Base-by-base conservation (phyloP, 2,329 filamentous ascomycete species). In the Teratosphaeria pseudoeucalypti region DNA sequence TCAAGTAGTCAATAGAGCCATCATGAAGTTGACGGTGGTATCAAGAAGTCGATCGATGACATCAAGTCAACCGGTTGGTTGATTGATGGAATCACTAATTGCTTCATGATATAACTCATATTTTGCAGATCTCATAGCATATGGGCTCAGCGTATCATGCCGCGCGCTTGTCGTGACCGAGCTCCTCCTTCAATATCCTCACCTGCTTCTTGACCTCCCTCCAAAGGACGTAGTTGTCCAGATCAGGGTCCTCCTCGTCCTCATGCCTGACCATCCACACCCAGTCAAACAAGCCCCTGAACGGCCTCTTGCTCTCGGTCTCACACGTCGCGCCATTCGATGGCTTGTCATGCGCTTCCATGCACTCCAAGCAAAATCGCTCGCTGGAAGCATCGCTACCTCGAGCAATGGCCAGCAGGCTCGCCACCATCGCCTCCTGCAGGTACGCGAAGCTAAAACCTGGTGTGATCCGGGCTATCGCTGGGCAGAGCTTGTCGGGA, bases 391-490 rank as follows among this genome's bases (percentile, higher is more conserved):
- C 73, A 43, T 79, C 75, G 52, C 73, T 72, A 5, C 75, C 71
- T 43, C 70, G 65, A 0, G 83, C 85, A 60, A 88, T 81, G 2
- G 81, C 79, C 29, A 88, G 73, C 58, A 88, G 68, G 2, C 82
- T 79, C 0, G 84, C 83, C 0, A 88, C 82, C 67, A 88, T 88
- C 0, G 83, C 85, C 70, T 88, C 85, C 67, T 88, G 85, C 71
- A 88, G 80, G 67, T 87, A 88, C 0, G 85, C 85, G 68, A 88
- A 88, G 64, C 82, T 85, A 71, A 88, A 88, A n/a, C 78, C 78
- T 29, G 81, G 72, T 0, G 84, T 88, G 61, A 86, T 84, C 10
- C 77, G 76, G 2, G 85, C 85, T 61, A 87, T 80, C n/a, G 81
- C 79, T 0, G 69, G 67, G 67, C 81, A 83, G 4, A 88, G 76